A percentile compares a stretch with the other conserved stretches of the same genome.
Conservation (phyloP, 768 basidiomycete species). For the Lactarius hengduanensis region DNA sequence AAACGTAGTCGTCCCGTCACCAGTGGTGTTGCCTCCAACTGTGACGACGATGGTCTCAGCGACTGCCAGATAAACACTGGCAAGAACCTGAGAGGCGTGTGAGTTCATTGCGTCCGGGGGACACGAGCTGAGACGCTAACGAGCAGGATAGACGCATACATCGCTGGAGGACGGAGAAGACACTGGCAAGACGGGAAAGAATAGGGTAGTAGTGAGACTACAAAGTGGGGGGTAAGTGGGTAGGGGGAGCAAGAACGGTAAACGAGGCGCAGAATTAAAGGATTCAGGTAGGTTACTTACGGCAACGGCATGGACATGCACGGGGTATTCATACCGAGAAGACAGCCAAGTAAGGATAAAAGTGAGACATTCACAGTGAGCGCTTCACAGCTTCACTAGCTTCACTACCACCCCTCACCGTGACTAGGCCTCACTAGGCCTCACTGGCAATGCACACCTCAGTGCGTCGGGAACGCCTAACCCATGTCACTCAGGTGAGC, state of each 20-base stretch:
- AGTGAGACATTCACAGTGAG: neutral
- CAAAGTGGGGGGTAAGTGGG: neutral
- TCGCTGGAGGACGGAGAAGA: neutral
- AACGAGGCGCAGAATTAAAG: constrained; percentile 12
- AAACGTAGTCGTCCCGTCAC: constrained; percentile 47
- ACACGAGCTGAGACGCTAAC: constrained; percentile 11
- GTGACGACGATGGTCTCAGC: constrained; percentile 46
- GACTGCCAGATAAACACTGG: constrained; percentile 25
- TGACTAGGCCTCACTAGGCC: neutral
- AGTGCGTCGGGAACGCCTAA: neutral
- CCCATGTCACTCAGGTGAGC: neutral
- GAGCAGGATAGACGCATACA: constrained; percentile 3
- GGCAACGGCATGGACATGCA: constrained; percentile 10
- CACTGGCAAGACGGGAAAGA: neutral
- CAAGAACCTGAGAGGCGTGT: constrained; percentile 17
- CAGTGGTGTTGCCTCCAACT: constrained; percentile 47
- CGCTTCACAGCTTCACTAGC: neutral
- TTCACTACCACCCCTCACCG: neutral
- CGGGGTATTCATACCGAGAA: constrained; percentile 8
- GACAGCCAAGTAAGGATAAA: neutral
- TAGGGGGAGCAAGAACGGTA: neutral
- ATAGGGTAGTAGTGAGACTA: neutral
- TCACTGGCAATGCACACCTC: neutral
- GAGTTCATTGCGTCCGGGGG: neutral
- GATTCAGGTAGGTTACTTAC: constrained; percentile 2